These are phyloP conservation scores for Rhynchospora pubera DNA, from an alignment of 176 grass and related monocot genomes.

Conservation along the genomic window DNA sequence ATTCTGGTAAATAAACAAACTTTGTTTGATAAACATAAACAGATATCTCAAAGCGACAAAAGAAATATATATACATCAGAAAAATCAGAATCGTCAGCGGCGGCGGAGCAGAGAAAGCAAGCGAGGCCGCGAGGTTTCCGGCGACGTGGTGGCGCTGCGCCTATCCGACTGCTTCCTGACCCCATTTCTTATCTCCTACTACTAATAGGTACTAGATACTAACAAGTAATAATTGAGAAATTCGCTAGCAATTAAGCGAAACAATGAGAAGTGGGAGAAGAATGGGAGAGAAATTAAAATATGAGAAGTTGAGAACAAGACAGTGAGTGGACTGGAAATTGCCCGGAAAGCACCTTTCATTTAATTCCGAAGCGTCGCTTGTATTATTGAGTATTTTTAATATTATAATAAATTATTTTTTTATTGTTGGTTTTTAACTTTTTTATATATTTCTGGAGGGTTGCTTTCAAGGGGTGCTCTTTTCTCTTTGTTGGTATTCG, in stretches of 20 bases:
- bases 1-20: neutral
- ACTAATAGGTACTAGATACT: too few species aligned
- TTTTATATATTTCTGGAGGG: neutral
- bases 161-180: constrained; percentile 55
- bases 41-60: neutral
- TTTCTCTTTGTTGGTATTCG: neutral
- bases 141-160: constrained; percentile 29
- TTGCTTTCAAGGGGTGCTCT: neutral
- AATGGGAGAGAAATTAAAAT: neutral
- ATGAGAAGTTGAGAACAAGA: neutral
- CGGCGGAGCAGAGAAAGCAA: constrained; percentile 53
- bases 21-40: neutral
- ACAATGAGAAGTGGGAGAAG: neutral
- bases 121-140: constrained; percentile 33
- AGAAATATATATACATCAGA: constrained; percentile 11
- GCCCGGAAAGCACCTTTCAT: neutral
- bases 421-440: neutral
- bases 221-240: neutral
- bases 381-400: neutral
- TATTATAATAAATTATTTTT: neutral
- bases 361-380: neutral
- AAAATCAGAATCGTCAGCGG: neutral
- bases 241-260: neutral
- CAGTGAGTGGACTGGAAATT: constrained; percentile 2
- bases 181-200: constrained; percentile 42